A percentile compares a stretch with the other conserved stretches of the same genome.
These are phyloP conservation scores for Pleurotus giganteus DNA, from an alignment of 768 basidiomycete genomes.

Conservation along the genomic window DNA sequence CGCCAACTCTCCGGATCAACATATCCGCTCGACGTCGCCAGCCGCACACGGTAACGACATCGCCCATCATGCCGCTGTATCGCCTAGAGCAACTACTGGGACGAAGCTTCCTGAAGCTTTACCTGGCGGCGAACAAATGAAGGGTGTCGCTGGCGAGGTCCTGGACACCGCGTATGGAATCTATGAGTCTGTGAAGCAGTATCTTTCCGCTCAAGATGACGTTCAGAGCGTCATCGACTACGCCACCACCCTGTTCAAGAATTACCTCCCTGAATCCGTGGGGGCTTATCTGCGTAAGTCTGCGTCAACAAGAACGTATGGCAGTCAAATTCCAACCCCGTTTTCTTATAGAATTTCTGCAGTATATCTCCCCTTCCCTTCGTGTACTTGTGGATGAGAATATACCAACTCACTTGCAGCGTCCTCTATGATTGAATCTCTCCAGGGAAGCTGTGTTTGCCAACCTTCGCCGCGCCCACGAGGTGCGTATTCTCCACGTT, in stretches of 20 bases:
- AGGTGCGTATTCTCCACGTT: too few species aligned
- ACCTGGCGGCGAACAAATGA: too few species aligned
- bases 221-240: constrained; percentile 18
- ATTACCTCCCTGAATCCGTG: constrained; percentile 15
- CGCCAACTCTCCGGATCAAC: background rate
- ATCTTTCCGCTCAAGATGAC: constrained; percentile 20
- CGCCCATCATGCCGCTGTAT: background rate
- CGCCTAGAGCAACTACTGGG: constrained; percentile 1
- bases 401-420: too few species aligned
- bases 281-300: constrained; percentile 16
- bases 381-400: too few species aligned
- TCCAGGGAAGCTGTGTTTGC: too few species aligned
- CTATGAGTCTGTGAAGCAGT: constrained; percentile 16
- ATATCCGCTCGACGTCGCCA: background rate
- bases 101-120: constrained; percentile 12
- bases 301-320: too few species aligned
- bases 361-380: too few species aligned
- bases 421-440: too few species aligned
- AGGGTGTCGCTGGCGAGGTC: background rate
- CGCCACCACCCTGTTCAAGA: constrained; percentile 18
- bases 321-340: too few species aligned
- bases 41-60: background rate
- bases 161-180: background rate
- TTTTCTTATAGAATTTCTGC: too few species aligned
- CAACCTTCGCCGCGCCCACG: too few species aligned